Evolutionary conservation across 2,329 filamentous ascomycete genomes (phyloP).

Genomic region (Trichoderma asperellum): DNA sequence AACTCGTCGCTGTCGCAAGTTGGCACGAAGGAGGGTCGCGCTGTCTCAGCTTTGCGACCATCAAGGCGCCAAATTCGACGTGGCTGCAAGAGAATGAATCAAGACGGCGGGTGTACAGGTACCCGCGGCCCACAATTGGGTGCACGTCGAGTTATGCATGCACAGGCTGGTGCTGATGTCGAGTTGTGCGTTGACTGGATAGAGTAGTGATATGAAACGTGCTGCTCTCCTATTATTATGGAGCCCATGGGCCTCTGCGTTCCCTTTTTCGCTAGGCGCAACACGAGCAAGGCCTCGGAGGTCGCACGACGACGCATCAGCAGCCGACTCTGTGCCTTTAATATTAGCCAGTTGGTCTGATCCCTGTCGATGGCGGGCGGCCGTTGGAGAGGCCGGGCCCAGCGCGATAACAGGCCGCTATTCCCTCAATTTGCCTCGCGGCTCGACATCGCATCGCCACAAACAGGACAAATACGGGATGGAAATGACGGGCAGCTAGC

Average conservation of each 20-base stretch:
- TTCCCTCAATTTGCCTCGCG: slow-evolving; percentile 8
- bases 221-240: slow-evolving; percentile 26
- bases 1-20: slow-evolving; percentile 17
- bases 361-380: slow-evolving; percentile 18
- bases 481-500: background rate
- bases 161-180: background rate
- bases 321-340: slow-evolving; percentile 25
- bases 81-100: slow-evolving; percentile 15
- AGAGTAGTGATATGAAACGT: slow-evolving; percentile 15
- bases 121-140: background rate
- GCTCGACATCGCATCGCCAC: background rate
- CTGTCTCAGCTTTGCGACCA: slow-evolving; percentile 21
- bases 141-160: background rate
- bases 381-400: slow-evolving; percentile 8
- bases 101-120: background rate
- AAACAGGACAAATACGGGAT: background rate
- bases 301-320: slow-evolving; percentile 27
- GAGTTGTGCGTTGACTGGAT: slow-evolving; percentile 14
- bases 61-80: slow-evolving; percentile 4
- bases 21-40: slow-evolving; percentile 20
- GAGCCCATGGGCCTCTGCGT: slow-evolving; percentile 18
- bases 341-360: slow-evolving; percentile 3
- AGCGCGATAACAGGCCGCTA: slow-evolving; percentile 6
- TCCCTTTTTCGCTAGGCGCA: slow-evolving; percentile 22
- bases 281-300: slow-evolving; percentile 11